Percentiles rank a stretch among this genome's conserved stretches.
Conservation (phyloP, 768 basidiomycete genomes). For the Hericium alpestre region DNA sequence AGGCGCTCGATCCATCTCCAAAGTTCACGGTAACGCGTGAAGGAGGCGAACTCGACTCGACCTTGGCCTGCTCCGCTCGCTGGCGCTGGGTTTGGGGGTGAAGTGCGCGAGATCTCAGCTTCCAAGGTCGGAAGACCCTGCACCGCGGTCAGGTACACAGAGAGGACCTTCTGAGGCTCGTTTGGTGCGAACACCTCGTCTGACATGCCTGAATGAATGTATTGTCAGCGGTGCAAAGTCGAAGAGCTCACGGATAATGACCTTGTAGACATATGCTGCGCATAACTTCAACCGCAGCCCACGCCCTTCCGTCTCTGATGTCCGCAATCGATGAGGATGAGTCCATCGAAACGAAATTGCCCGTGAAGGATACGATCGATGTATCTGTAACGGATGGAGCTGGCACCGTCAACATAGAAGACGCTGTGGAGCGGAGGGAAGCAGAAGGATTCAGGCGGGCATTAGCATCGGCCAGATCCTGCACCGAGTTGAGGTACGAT, state of each 20-base stretch:
- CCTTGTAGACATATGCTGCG: slow-evolving; percentile 75
- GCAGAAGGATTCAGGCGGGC: slow-evolving; percentile 38
- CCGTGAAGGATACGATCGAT: slow-evolving; percentile 35
- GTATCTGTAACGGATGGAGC: slow-evolving; percentile 24
- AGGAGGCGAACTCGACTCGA: slow-evolving; percentile 41
- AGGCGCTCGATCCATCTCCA: slow-evolving; percentile 80
- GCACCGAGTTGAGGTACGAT: slow-evolving; percentile 41
- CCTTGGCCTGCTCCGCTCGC: slow-evolving; percentile 20
- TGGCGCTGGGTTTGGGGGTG: slow-evolving; percentile 20
- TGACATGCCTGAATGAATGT: slow-evolving; percentile 52
- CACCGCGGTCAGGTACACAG: slow-evolving; percentile 42
- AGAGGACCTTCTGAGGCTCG: slow-evolving; percentile 41
- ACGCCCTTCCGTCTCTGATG: slow-evolving; percentile 58
- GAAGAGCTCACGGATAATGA: slow-evolving; percentile 20
- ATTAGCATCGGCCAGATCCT: slow-evolving; percentile 43
- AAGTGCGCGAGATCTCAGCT: slow-evolving; percentile 29
- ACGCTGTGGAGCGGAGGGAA: slow-evolving; percentile 30
- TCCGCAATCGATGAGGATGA: slow-evolving; percentile 35
- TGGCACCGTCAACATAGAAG: slow-evolving; percentile 26
- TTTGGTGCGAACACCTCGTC: slow-evolving; percentile 48
- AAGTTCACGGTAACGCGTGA: slow-evolving; percentile 65
- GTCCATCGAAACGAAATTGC: slow-evolving; percentile 37
- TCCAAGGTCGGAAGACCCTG: slow-evolving; percentile 43
- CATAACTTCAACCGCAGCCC: slow-evolving; percentile 64
- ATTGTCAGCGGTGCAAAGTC: background rate